phyloP scores from a whole-genome alignment of 768 basidiomycete species.

The Rhodotorula toruloides region DNA sequence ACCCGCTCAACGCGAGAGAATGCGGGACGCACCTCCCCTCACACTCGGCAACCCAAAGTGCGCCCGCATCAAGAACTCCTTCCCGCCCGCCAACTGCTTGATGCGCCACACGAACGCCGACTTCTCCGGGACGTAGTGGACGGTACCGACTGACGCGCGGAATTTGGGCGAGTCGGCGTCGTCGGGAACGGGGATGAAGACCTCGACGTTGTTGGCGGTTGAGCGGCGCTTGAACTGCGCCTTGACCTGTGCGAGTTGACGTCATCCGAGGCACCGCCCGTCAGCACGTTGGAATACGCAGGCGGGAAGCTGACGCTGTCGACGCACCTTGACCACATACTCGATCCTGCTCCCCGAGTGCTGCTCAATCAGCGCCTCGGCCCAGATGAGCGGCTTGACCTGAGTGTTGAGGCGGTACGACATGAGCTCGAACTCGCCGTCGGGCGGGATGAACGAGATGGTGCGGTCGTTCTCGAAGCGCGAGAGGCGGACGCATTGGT shows the following conservation, averaged over 20 bases:
- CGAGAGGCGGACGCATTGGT: conserved; percentile 94
- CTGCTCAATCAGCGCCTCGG: conserved; percentile 91
- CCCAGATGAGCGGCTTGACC: conserved; percentile 95
- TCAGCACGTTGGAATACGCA: no score
- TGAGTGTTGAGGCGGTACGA: conserved; percentile 81
- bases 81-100: conserved; percentile 90
- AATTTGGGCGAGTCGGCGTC: conserved; percentile 98
- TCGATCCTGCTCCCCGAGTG: conserved; percentile 87
- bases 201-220: conserved; percentile 96
- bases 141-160: conserved; percentile 86
- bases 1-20: no score
- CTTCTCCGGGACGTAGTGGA: conserved; percentile 96
- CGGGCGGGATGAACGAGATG: conserved; percentile 97
- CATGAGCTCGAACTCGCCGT: conserved; percentile 98
- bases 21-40: conserved; percentile 74
- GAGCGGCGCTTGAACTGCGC: conserved; percentile 97
- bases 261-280: no score
- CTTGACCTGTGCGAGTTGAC: no score
- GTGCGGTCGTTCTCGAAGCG: conserved; percentile 98
- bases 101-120: conserved; percentile 99
- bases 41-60: conserved; percentile 96
- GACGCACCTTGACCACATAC: conserved; percentile 78
- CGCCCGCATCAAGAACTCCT: conserved; percentile 96
- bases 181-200: conserved; percentile 97
- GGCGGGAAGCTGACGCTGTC: no score